Evolutionary conservation across 345 rosid species (phyloP).

Genomic region (Gossypium thurberi): DNA sequence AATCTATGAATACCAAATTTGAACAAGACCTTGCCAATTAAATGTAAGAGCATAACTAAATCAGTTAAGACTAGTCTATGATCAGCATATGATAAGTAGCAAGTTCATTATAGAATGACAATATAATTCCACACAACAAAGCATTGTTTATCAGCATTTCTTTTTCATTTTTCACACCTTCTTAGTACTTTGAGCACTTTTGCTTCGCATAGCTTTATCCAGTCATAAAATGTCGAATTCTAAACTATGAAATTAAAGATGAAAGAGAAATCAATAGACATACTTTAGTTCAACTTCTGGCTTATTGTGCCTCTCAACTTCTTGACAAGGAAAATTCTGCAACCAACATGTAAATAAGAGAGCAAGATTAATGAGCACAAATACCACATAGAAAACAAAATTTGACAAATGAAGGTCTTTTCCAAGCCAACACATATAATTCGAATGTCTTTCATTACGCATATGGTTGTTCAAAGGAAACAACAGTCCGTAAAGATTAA

Average conservation of each 20-base stretch:
- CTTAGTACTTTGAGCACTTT: background rate
- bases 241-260: background rate
- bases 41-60: background rate
- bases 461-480: background rate
- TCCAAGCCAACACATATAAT: background rate
- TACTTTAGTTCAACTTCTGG: slow-evolving; percentile 99
- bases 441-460: background rate
- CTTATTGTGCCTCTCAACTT: slow-evolving; percentile 98
- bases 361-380: slow-evolving; percentile 6
- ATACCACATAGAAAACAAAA: background rate
- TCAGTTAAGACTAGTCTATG: background rate
- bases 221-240: background rate
- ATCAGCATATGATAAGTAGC: background rate
- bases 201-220: background rate
- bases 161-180: background rate
- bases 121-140: background rate
- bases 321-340: slow-evolving; percentile 99
- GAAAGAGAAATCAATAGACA: slow-evolving; percentile 25
- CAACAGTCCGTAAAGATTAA: background rate
- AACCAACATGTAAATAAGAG: slow-evolving; percentile 13
- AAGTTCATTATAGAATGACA: background rate
- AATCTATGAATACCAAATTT: background rate
- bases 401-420: background rate
- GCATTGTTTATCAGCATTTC: background rate
- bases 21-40: background rate